Base-by-base conservation (phyloP, 352 stramenopile species). In the Saprolegnia parasitica region DNA sequence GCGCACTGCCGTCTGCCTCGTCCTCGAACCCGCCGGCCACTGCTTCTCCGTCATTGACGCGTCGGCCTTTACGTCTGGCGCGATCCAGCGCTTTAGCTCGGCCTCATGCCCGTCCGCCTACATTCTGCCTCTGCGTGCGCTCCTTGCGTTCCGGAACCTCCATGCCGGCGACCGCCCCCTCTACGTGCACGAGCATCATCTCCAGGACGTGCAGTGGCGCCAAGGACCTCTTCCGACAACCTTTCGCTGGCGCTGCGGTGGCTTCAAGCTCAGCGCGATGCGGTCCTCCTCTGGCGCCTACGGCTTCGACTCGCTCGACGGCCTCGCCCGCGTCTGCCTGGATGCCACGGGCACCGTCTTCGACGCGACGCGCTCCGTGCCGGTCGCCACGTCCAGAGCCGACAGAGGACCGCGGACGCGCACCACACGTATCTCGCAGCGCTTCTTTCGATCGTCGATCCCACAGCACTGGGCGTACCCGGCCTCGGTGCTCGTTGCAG, bases 121-220 rank as follows among this genome's bases (percentile, higher is more conserved):
- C 39, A 32, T 67, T 10, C 58, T 39, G 23, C n/a, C 54, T 35
- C 42, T 67, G 16, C 58, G 58, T 3, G 21, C 4, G n/a, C 20
- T 67, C 9, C 42, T 67, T 18, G 39, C 32, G 13, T 67, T 67
- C 58, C 58, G 58, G 37, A 67, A 67, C 40, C 52, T 40, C 21
- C 24, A 67, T n/a, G 24, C 42, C 2, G 15, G 49, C 40, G 16
- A 49, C 35, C 58, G 45, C 35, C 23, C n/a, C 9, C 4, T 67
- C 2, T 67, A 67, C 29, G 37, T 67, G 11, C 58, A 67, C 23
- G 37, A 67, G 4, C 58, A 67, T 42, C 58, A 67, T 26, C 21
- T 56, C 21, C 40, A 10, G 6, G 16, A 13, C 6, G 21, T 56
- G 16, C 37, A 56, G 32, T 67, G 58, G 58, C 20, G 23, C 11